Conservation (phyloP, 306 rosid species). For the Leucaena leucocephala region DNA sequence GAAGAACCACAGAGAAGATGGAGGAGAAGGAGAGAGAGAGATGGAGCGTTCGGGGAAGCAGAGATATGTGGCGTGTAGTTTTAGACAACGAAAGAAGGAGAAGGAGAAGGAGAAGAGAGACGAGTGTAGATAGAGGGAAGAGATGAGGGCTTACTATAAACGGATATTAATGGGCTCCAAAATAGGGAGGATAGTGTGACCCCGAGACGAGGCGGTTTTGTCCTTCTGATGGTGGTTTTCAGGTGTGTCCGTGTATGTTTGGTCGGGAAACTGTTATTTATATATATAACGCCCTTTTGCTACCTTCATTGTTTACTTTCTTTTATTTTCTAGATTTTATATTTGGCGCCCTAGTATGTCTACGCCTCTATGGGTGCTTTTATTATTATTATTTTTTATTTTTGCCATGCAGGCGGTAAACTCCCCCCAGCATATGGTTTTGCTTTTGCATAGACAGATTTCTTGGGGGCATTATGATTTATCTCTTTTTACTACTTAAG, state of each 20-base stretch:
- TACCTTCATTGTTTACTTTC: background rate
- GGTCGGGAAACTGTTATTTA: constrained; percentile 34
- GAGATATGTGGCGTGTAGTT: constrained; percentile 35
- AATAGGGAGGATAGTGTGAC: constrained; percentile 4
- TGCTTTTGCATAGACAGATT: background rate
- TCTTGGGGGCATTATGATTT: background rate
- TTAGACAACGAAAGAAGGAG: background rate
- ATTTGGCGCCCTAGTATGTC: background rate
- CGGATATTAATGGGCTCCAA: constrained; percentile 31
- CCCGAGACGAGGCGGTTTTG: constrained; percentile 26
- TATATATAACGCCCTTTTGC: too few relatives aligned
- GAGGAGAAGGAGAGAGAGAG: background rate
- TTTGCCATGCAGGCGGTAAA: too few relatives aligned
- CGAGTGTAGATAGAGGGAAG: constrained; percentile 23
- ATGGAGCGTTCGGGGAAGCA: constrained; percentile 33
- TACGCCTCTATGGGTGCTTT: too few relatives aligned
- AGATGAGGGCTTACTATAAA: constrained; percentile 32
- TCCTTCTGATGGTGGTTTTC: constrained; percentile 36
- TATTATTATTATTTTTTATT: too few relatives aligned
- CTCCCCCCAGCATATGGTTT: too few relatives aligned
- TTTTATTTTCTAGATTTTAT: too few relatives aligned
- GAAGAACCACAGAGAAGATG: background rate
- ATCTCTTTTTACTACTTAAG: background rate
- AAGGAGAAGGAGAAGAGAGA: background rate
- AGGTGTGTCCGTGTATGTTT: background rate